Evolutionary conservation across 2,329 filamentous ascomycete genomes (phyloP).

Genomic region (Phialophora macrospora): DNA sequence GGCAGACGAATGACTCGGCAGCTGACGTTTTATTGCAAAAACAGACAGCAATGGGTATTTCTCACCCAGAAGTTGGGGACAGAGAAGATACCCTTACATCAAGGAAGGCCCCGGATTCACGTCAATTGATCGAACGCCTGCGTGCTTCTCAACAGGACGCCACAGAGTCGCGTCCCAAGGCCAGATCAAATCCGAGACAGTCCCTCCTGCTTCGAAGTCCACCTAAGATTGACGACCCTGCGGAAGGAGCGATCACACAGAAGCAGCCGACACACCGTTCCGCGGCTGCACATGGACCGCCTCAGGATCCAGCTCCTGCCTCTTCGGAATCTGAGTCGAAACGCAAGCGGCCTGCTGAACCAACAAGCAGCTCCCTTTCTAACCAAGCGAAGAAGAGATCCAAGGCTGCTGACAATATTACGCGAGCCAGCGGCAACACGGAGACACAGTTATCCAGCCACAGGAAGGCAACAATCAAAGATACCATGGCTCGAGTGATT

Average conservation of each 20-base stretch:
- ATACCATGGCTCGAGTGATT: conserved; percentile 10
- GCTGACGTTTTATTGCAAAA: background rate
- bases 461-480: background rate
- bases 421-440: background rate
- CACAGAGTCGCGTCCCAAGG: background rate
- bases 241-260: background rate
- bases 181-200: background rate
- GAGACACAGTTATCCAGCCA: background rate
- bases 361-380: background rate
- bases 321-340: background rate
- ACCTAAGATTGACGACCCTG: background rate
- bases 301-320: background rate
- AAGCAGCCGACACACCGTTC: conserved; percentile 2
- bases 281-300: background rate
- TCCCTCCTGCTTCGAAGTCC: background rate
- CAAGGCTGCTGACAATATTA: background rate
- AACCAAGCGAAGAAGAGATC: background rate
- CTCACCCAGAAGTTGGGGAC: background rate
- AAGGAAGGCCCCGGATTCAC: background rate
- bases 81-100: conserved; percentile 1
- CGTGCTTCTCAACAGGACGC: conserved; percentile 15
- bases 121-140: conserved; percentile 8
- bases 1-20: background rate
- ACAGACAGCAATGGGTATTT: background rate
- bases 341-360: background rate